A percentile compares a stretch with the other conserved stretches of the same genome.
Conservation (phyloP, 2,329 filamentous ascomycete genomes). For the Leptographium lundbergii region DNA sequence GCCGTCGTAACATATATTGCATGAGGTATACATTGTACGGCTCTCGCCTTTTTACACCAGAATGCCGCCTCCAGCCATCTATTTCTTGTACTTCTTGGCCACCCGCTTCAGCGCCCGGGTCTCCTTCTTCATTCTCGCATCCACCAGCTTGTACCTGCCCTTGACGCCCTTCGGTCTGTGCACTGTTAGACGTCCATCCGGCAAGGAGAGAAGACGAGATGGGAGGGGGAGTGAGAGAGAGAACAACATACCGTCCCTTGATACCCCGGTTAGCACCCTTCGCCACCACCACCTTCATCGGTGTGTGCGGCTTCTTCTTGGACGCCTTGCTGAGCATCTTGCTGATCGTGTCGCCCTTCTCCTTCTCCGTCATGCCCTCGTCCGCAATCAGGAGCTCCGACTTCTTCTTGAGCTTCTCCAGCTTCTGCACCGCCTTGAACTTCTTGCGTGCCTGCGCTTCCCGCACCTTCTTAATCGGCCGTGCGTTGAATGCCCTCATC, state of each 20-base stretch:
- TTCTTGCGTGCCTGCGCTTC: constrained; percentile 97
- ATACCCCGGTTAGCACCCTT: constrained; percentile 74
- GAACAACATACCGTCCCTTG: constrained; percentile 37
- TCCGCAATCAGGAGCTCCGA: constrained; percentile 79
- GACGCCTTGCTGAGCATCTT: constrained; percentile 70
- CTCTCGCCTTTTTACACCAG: background rate
- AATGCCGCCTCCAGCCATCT: background rate
- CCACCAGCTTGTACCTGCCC: constrained; percentile 95
- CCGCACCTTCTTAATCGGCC: constrained; percentile 97
- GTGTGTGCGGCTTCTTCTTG: constrained; percentile 74
- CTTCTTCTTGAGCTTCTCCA: constrained; percentile 97
- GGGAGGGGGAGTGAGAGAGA: background rate
- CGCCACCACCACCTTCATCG: constrained; percentile 82
- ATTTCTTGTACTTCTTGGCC: constrained; percentile 48
- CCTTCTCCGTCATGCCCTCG: constrained; percentile 87
- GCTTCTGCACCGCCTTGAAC: constrained; percentile 75
- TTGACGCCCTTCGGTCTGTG: constrained; percentile 78
- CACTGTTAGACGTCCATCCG: background rate
- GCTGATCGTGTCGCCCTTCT: constrained; percentile 77
- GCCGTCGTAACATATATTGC: background rate
- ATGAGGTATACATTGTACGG: too few relatives aligned
- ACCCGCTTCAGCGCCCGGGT: constrained; percentile 71
- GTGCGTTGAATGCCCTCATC: constrained; percentile 77
- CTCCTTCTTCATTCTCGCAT: constrained; percentile 93
- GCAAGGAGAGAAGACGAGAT: background rate